These are phyloP conservation scores for Sparassis latifolia DNA, from an alignment of 1,284 basidiomycete species.

Conservation along the genomic window DNA sequence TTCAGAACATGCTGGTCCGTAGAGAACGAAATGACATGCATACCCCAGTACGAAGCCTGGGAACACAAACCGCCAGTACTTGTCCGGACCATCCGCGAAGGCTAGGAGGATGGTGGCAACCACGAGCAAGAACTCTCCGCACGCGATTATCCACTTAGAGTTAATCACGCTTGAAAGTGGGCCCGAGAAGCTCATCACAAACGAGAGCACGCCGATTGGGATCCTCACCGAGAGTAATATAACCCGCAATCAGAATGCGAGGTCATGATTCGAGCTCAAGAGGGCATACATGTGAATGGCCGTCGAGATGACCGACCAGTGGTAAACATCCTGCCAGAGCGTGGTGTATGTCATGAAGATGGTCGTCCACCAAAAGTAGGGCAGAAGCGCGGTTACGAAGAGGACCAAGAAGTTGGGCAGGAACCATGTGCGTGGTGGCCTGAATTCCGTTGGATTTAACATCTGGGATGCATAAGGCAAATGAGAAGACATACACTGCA, in stretches of 20 bases:
- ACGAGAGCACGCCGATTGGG: slow-evolving; percentile 34
- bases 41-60: slow-evolving; percentile 44
- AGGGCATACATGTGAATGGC: slow-evolving; percentile 32
- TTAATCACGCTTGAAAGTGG: slow-evolving; percentile 29
- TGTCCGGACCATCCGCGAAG: slow-evolving; percentile 30
- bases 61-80: slow-evolving; percentile 43
- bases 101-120: slow-evolving; percentile 38
- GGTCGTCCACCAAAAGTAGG: slow-evolving; percentile 38
- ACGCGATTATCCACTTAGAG: slow-evolving; percentile 40
- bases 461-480: not conserved
- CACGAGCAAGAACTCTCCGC: slow-evolving; percentile 31
- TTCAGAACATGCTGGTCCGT: too few species aligned
- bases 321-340: slow-evolving; percentile 33
- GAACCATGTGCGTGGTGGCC: slow-evolving; percentile 36
- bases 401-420: slow-evolving; percentile 36
- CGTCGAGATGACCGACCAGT: slow-evolving; percentile 32
- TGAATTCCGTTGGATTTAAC: slow-evolving; percentile 4
- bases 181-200: slow-evolving; percentile 33
- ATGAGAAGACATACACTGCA: slow-evolving; percentile 28
- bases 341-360: slow-evolving; percentile 30
- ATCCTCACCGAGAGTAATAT: slow-evolving; percentile 23
- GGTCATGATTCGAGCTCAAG: not conserved
- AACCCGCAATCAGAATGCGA: not conserved
- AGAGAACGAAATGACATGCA: slow-evolving; percentile 3
- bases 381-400: slow-evolving; percentile 31